These are phyloP conservation scores for Dioscorea cayenensis DNA, from an alignment of 116 monocot genomes.

Conservation along the genomic window DNA sequence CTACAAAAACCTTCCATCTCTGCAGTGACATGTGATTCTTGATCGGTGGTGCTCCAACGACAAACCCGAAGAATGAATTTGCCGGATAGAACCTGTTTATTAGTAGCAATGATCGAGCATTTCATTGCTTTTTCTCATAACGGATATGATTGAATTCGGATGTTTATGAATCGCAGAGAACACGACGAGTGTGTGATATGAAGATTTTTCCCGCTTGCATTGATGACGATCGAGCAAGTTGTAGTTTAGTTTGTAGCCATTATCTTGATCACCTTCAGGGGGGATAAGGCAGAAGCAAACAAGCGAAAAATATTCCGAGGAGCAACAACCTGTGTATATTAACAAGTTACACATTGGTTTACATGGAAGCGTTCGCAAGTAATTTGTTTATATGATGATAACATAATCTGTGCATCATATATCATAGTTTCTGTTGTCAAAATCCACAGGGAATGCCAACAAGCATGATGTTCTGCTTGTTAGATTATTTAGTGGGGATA, in stretches of 20 bases:
- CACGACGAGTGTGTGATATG: conserved; percentile 64
- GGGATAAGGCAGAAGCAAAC: conserved; percentile 82
- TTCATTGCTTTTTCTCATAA: background rate
- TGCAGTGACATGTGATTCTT: conserved; percentile 45
- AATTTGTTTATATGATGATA: too few relatives aligned
- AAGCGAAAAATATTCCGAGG: conserved; percentile 71
- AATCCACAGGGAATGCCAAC: too few relatives aligned
- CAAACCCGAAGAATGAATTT: conserved; percentile 63
- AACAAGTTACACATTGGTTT: background rate
- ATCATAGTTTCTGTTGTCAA: too few relatives aligned
- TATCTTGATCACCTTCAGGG: conserved; percentile 23
- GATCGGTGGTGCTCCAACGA: conserved; percentile 79
- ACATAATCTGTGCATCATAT: too few relatives aligned
- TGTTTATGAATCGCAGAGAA: background rate
- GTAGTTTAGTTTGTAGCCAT: conserved; percentile 60
- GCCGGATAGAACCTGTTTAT: conserved; percentile 52
- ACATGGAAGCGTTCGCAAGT: background rate
- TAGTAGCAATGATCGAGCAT: background rate
- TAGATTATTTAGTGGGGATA: too few relatives aligned
- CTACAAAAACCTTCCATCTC: conserved; percentile 66
- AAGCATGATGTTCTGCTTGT: too few relatives aligned
- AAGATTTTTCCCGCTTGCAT: conserved; percentile 67
- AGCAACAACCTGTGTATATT: conserved; percentile 39
- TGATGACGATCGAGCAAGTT: conserved; percentile 53
- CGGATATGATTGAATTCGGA: background rate